These are phyloP conservation scores for Inonotus obliquus DNA, from an alignment of 1,284 basidiomycete genomes.

Conservation along the genomic window DNA sequence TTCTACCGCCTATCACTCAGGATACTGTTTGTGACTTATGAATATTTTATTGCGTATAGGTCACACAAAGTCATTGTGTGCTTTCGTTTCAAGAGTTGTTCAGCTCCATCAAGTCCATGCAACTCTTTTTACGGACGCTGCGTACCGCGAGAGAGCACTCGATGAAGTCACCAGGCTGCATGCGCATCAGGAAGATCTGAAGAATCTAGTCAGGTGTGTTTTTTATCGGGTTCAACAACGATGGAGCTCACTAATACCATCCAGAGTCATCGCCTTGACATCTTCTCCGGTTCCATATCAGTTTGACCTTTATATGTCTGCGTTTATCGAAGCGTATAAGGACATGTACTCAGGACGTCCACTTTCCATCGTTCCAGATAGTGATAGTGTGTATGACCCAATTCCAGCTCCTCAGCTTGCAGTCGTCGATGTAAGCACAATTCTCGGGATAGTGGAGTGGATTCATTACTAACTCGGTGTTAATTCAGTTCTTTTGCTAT, in stretches of 20 bases:
- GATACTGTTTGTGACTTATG: too few species aligned
- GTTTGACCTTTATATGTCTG: background rate
- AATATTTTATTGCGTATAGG: background rate
- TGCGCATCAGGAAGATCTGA: background rate
- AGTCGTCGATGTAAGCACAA: conserved; percentile 11
- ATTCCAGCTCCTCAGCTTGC: conserved; percentile 3
- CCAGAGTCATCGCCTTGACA: conserved; percentile 6
- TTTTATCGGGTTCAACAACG: background rate
- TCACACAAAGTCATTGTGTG: conserved; percentile 10
- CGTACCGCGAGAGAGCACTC: background rate
- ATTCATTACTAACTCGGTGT: background rate
- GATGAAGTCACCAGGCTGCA: background rate
- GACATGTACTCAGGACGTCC: background rate
- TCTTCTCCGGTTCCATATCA: background rate
- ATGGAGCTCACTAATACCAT: background rate
- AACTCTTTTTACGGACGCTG: background rate
- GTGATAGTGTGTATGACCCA: background rate
- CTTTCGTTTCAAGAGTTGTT: conserved; percentile 1
- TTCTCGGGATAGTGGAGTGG: background rate
- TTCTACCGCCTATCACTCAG: too few species aligned
- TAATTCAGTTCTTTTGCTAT: conserved; percentile 5
- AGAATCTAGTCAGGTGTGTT: conserved; percentile 4
- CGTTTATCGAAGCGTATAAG: conserved; percentile 2
- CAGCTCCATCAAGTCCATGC: background rate
- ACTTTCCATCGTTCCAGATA: background rate